These are phyloP conservation scores for Emmonsiellopsis sp. DNA, from an alignment of 2,329 filamentous ascomycete species.

Conservation along the genomic window DNA sequence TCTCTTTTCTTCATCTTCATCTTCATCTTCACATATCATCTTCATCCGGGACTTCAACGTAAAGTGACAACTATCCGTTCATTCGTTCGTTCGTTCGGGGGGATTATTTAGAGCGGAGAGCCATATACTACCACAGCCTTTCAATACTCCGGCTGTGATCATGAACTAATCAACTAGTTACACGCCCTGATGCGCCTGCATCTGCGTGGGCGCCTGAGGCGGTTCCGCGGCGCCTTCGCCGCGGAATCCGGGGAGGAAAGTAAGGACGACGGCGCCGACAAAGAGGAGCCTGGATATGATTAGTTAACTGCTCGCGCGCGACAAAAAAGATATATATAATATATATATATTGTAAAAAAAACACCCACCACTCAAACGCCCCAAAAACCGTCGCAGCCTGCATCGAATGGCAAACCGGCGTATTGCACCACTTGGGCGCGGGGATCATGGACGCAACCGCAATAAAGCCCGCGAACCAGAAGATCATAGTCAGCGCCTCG, in stretches of 20 bases:
- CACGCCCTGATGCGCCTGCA: conserved; percentile 1
- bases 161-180: not conserved
- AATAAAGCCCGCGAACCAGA: conserved; percentile 84
- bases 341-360: not conserved
- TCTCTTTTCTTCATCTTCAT: too few relatives aligned
- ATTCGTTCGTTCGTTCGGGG: too few relatives aligned
- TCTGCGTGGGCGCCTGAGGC: conserved; percentile 1
- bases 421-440: conserved; percentile 44
- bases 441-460: conserved; percentile 61
- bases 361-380: conserved; percentile 39
- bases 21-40: too few relatives aligned
- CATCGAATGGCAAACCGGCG: conserved; percentile 48
- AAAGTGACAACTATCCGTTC: too few relatives aligned
- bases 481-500: conserved; percentile 67
- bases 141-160: too few relatives aligned
- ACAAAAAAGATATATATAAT: not conserved
- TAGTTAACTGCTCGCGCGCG: not conserved
- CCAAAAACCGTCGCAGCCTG: conserved; percentile 46
- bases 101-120: too few relatives aligned
- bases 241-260: conserved; percentile 8
- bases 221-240: conserved; percentile 3
- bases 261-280: conserved; percentile 7
- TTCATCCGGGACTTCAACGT: too few relatives aligned
- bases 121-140: too few relatives aligned
- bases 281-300: conserved; percentile 33